These are phyloP conservation scores for Rhexocercosporidium sp. DNA, from an alignment of 2,329 filamentous ascomycete species.

Conservation along the genomic window DNA sequence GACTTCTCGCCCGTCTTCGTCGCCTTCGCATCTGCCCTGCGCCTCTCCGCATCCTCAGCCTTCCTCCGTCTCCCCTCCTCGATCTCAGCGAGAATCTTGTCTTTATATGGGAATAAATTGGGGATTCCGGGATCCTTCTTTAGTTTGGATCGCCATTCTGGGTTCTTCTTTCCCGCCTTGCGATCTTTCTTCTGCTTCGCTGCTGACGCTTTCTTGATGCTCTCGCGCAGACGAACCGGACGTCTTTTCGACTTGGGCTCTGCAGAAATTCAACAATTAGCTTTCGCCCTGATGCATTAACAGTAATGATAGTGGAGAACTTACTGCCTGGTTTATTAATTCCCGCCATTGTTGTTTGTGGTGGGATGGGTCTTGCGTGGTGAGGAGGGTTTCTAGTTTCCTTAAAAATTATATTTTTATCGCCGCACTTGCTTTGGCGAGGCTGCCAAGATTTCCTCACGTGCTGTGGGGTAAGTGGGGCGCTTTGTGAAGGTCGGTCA, in stretches of 20 bases:
- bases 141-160: slow-evolving; percentile 91
- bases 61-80: slow-evolving; percentile 85
- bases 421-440: not conserved
- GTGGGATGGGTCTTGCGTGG: not conserved
- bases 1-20: slow-evolving; percentile 64
- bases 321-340: slow-evolving; percentile 43
- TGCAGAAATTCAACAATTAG: slow-evolving; percentile 46
- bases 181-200: slow-evolving; percentile 90
- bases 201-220: slow-evolving; percentile 90
- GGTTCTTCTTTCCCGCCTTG: slow-evolving; percentile 94
- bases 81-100: slow-evolving; percentile 91
- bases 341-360: slow-evolving; percentile 39
- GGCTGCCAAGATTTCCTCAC: slow-evolving; percentile 7
- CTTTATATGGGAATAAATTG: slow-evolving; percentile 97
- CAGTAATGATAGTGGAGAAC: slow-evolving; percentile 13
- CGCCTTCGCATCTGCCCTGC: slow-evolving; percentile 74
- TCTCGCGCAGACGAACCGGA: slow-evolving; percentile 87
- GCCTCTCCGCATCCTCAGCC: slow-evolving; percentile 75
- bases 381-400: not conserved
- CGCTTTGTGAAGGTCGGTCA: not conserved
- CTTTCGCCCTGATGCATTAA: not conserved
- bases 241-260: slow-evolving; percentile 95
- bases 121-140: slow-evolving; percentile 99
- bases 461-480: not conserved
- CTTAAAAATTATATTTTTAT: slow-evolving; percentile 16